These are phyloP conservation scores for Pseudogymnoascus sp. DNA, from an alignment of 2,329 filamentous ascomycete genomes.

Conservation along the genomic window DNA sequence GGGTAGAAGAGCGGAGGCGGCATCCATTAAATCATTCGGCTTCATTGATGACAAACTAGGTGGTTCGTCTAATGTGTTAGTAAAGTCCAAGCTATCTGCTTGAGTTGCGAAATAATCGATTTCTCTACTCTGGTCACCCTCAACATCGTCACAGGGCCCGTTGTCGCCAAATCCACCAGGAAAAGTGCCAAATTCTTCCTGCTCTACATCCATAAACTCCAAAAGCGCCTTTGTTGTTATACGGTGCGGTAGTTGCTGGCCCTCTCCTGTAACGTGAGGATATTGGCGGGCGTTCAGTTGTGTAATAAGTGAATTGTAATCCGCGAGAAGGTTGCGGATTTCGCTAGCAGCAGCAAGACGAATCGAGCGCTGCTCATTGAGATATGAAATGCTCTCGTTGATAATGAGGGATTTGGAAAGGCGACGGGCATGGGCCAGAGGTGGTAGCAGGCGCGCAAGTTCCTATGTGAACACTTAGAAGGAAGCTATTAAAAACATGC, in stretches of 20 bases:
- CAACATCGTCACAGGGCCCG: slow-evolving; percentile 11
- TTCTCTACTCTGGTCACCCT: slow-evolving; percentile 4
- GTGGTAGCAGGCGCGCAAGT: slow-evolving; percentile 19
- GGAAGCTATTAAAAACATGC: background rate
- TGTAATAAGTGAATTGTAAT: slow-evolving; percentile 16
- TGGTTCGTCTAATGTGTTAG: background rate
- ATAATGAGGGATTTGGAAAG: slow-evolving; percentile 22
- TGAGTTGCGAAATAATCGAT: background rate
- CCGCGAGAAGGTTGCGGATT: slow-evolving; percentile 14
- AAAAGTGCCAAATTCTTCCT: slow-evolving; percentile 19
- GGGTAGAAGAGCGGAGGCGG: background rate
- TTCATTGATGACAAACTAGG: background rate
- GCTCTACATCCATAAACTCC: slow-evolving; percentile 12
- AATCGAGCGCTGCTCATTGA: slow-evolving; percentile 14
- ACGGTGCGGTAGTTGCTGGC: background rate
- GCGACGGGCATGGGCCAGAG: slow-evolving; percentile 14
- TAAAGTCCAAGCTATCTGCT: background rate
- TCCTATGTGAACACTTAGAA: slow-evolving; percentile 13
- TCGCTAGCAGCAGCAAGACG: slow-evolving; percentile 13
- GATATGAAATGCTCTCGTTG: slow-evolving; percentile 18
- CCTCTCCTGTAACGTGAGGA: background rate
- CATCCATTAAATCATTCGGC: background rate
- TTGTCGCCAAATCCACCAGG: slow-evolving; percentile 21
- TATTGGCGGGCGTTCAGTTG: slow-evolving; percentile 11
- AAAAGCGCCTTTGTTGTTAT: slow-evolving; percentile 10